phyloP scores from a whole-genome alignment of 2,329 filamentous ascomycete species.

The Fusarium torreyae region DNA sequence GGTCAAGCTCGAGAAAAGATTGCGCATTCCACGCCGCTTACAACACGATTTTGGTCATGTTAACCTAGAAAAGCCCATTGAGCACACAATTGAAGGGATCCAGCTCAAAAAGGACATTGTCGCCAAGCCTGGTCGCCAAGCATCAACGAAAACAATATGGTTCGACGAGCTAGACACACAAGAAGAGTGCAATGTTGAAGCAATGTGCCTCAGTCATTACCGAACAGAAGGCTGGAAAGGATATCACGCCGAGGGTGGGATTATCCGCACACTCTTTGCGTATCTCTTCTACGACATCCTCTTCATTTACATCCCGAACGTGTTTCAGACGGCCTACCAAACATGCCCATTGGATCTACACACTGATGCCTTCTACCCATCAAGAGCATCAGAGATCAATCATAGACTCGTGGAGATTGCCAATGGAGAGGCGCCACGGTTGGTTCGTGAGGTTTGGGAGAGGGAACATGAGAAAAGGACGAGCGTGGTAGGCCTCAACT shows the following conservation, averaged over 20 bases:
- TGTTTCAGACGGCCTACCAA: conserved; percentile 96
- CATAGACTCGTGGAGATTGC: conserved; percentile 86
- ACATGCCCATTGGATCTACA: conserved; percentile 93
- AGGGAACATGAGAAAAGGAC: conserved; percentile 79
- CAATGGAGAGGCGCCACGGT: conserved; percentile 80
- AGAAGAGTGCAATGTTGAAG: conserved; percentile 88
- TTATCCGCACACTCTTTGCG: conserved; percentile 90
- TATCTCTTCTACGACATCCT: conserved; percentile 95
- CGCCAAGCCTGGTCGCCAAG: conserved; percentile 57
- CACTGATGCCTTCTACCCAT: conserved; percentile 91
- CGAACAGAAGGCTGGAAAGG: conserved; percentile 90
- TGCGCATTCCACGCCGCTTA: conserved; percentile 85
- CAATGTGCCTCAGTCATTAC: conserved; percentile 93
- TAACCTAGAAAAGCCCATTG: conserved; percentile 79
- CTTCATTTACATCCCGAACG: conserved; percentile 94
- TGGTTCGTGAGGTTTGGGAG: conserved; percentile 79
- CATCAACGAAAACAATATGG: conserved; percentile 86
- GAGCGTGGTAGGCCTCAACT: conserved; percentile 92
- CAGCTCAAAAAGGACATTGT: conserved; percentile 77
- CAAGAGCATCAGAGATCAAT: conserved; percentile 91
- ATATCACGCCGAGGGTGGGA: conserved; percentile 92
- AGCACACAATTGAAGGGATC: conserved; percentile 82
- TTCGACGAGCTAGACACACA: conserved; percentile 80
- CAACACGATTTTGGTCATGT: conserved; percentile 96
- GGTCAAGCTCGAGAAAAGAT: conserved; percentile 87